Evolutionary conservation across 306 rosid species (phyloP), one percentile per base, ranked within the genome.

Genomic region (Lathyrus aphaca): DNA sequence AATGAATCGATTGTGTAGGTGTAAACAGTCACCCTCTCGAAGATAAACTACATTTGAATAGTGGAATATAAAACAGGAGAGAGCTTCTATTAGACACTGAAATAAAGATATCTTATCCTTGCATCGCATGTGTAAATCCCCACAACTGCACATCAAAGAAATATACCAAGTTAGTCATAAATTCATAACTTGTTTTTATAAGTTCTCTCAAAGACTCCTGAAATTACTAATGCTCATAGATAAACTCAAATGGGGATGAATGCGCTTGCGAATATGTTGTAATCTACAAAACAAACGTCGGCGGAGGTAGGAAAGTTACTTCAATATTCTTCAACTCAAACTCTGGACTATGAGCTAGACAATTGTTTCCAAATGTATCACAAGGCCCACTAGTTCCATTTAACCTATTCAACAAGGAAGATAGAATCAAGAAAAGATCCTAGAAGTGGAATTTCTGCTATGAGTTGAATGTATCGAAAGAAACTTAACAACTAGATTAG

Each of bases 321-420:
- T 95, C 99, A 6, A 95, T 95, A 79, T 91, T 87, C 81, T 86
- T 95, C 74, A 87, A 79, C 79, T 95, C 91, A 76, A 95, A 95
- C 76, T 91, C 99, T 32, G 87, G 83, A 75, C 82, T 80, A 74
- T 87, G 95, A 66, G 99, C 97, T 81, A 95, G 80, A 82, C 97
- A 89, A 54, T 17, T 13, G 82, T 79, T 91, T 76, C 96, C 99
- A 76, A 87, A 95, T 45, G 99, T 95, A 65, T 91, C 91, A 32
- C 87, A 80, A 3, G 97, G 85, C 74, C 99, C 97, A 59, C 99
- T 95, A 37, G 89, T 86, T 77, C 99, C 99, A 13, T 71, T 83
- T 80, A 95, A 91, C 84, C 99, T 95, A 61, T 66, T 60, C 71
- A 77, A 68, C 51, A 32, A 66, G 59, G 56, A 79, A 69, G 79